Conservation (phyloP, 768 basidiomycete species). For the Saitozyma podzolica region DNA sequence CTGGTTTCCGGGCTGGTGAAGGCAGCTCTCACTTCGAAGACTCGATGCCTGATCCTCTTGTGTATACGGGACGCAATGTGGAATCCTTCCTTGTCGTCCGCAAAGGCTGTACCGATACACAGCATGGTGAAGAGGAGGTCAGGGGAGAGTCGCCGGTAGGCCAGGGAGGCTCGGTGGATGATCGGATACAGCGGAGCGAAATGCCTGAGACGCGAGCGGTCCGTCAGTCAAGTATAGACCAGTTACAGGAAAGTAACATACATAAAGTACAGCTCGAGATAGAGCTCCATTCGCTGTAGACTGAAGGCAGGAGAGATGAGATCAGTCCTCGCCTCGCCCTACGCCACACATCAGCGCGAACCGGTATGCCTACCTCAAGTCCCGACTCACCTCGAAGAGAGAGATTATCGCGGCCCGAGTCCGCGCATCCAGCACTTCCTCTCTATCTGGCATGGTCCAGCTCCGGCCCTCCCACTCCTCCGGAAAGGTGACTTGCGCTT, state of each 20-base stretch:
- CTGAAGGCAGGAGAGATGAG: conserved; percentile 9
- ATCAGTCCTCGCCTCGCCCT: not conserved
- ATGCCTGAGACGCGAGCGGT: conserved; percentile 11
- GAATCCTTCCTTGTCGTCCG: conserved; percentile 14
- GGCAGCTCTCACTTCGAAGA: conserved; percentile 12
- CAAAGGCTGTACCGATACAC: conserved; percentile 23
- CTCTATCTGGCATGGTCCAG: not conserved
- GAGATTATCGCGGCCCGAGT: conserved; percentile 10
- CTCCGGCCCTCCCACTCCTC: no score
- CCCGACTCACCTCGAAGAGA: conserved; percentile 18
- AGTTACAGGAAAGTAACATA: conserved; percentile 3
- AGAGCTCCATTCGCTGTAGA: conserved; percentile 17
- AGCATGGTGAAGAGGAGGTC: conserved; percentile 21
- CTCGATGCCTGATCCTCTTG: conserved; percentile 15
- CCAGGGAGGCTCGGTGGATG: conserved; percentile 19
- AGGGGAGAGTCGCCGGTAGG: conserved; percentile 17
- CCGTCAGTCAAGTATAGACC: no score
- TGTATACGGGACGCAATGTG: conserved; percentile 12
- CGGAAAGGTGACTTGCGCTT: no score
- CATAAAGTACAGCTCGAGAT: conserved; percentile 26
- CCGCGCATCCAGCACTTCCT: conserved; percentile 12
- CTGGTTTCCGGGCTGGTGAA: not conserved
- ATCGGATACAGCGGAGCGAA: conserved; percentile 29
- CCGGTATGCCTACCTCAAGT: no score
- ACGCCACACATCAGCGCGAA: no score